phyloP scores from a whole-genome alignment of 495 filamentous ascomycete species.

The Chaetomium fimeti region DNA sequence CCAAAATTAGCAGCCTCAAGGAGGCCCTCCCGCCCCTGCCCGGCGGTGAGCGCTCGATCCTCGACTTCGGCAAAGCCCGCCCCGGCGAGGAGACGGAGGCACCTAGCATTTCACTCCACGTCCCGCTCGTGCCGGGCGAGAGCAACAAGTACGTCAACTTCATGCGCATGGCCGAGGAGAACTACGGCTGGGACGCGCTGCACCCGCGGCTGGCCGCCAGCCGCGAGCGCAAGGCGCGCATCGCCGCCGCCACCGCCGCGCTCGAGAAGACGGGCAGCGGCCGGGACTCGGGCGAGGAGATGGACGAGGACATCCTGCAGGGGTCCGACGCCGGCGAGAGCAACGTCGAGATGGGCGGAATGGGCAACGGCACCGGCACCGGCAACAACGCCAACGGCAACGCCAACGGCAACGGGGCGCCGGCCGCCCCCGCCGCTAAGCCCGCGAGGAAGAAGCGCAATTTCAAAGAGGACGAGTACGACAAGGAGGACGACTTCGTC shows the following conservation, averaged over 20 bases:
- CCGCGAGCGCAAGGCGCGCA: constrained; percentile 71
- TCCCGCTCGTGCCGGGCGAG: constrained; percentile 69
- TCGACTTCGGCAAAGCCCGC: constrained; percentile 51
- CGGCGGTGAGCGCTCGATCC: constrained; percentile 47
- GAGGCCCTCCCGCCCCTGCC: constrained; percentile 43
- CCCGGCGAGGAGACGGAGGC: constrained; percentile 53
- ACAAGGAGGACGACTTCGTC: constrained; percentile 94
- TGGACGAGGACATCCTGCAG: constrained; percentile 63
- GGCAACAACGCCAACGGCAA: constrained; percentile 15
- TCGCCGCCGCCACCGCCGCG: constrained; percentile 79
- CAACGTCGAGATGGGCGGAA: constrained; percentile 62
- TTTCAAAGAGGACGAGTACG: constrained; percentile 92
- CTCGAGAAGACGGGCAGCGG: constrained; percentile 71
- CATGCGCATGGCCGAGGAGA: constrained; percentile 85
- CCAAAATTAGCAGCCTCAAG: constrained; percentile 40
- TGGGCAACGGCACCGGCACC: constrained; percentile 21
- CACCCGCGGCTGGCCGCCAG: constrained; percentile 88
- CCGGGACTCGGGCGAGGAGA: constrained; percentile 72
- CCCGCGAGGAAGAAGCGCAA: constrained; percentile 66
- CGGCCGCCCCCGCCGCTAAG: constrained; percentile 48
- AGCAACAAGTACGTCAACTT: constrained; percentile 93
- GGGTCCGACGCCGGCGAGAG: constrained; percentile 62
- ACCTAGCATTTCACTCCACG: constrained; percentile 79
- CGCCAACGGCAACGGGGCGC: constrained; percentile 47
- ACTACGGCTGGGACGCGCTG: constrained; percentile 89